A percentile compares a stretch with the other conserved stretches of the same genome.
These are phyloP conservation scores for Ophiostoma piceae DNA, from an alignment of 2,329 filamentous ascomycete genomes.

Conservation along the genomic window DNA sequence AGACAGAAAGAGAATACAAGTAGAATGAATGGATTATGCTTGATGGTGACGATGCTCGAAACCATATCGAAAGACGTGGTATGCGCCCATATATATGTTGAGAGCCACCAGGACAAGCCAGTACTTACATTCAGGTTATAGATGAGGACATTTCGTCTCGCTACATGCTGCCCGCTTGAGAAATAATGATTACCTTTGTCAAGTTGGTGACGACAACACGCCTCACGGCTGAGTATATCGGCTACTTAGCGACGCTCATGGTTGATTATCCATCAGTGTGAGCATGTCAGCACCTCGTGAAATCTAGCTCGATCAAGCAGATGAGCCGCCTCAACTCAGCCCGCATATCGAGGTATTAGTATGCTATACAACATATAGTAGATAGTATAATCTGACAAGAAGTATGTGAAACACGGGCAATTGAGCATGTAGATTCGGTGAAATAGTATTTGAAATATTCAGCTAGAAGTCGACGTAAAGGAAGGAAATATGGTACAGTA, in stretches of 20 bases:
- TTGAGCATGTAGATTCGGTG: background rate
- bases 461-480: background rate
- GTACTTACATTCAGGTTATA: too few relatives aligned
- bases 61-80: background rate
- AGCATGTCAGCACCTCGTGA: background rate
- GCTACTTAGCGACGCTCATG: background rate
- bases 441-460: background rate
- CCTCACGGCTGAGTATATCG: background rate
- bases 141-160: background rate
- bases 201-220: background rate
- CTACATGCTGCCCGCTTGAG: background rate
- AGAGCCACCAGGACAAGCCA: background rate
- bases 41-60: background rate
- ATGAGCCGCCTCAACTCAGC: too few relatives aligned
- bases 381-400: too few relatives aligned
- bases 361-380: too few relatives aligned
- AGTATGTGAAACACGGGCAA: too few relatives aligned
- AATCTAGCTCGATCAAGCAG: background rate
- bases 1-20: background rate
- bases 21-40: background rate
- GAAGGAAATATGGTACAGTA: background rate
- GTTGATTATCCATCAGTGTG: background rate
- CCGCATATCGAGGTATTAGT: too few relatives aligned
- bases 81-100: background rate
- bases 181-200: background rate